Conservation (phyloP, 2,329 filamentous ascomycete genomes). For the Volutella citrinella region DNA sequence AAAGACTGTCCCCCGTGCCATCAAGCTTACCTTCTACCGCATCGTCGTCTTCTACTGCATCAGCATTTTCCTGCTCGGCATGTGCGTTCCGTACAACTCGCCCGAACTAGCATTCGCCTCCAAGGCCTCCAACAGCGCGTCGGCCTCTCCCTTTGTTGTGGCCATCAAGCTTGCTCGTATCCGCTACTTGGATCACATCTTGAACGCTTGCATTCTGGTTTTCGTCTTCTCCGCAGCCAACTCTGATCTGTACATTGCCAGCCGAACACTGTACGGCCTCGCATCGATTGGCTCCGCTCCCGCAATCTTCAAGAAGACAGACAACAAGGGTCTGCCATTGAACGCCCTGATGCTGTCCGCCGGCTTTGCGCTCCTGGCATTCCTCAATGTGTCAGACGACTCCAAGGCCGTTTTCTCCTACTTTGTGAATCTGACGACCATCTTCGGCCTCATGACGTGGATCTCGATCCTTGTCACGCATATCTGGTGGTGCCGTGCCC, state of each 20-base stretch:
- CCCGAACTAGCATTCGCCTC: slow-evolving; percentile 45
- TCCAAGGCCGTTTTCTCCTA: slow-evolving; percentile 56
- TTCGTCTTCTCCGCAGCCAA: slow-evolving; percentile 59
- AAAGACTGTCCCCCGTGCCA: slow-evolving; percentile 32
- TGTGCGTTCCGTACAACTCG: slow-evolving; percentile 36
- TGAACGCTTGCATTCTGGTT: slow-evolving; percentile 58
- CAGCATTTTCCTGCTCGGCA: slow-evolving; percentile 35
- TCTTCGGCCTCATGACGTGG: slow-evolving; percentile 63
- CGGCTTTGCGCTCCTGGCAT: slow-evolving; percentile 61
- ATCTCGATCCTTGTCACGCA: slow-evolving; percentile 64
- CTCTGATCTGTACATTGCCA: slow-evolving; percentile 52
- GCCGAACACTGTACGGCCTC: slow-evolving; percentile 45
- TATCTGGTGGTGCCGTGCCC: slow-evolving; percentile 61
- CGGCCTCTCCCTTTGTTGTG: slow-evolving; percentile 56
- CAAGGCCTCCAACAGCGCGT: slow-evolving; percentile 37
- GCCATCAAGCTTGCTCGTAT: slow-evolving; percentile 49
- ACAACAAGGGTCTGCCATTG: not conserved
- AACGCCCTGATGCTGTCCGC: not conserved
- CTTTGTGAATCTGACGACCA: slow-evolving; percentile 63
- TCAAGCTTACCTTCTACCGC: slow-evolving; percentile 32
- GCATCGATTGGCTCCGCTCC: slow-evolving; percentile 41
- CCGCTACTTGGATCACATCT: slow-evolving; percentile 42
- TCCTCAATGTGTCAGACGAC: slow-evolving; percentile 59
- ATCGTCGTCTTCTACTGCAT: slow-evolving; percentile 36
- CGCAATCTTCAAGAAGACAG: slow-evolving; percentile 39